These are phyloP conservation scores for Apophysomyces variabilis DNA, from an alignment of 371 early-diverging fungal species.

Conservation along the genomic window DNA sequence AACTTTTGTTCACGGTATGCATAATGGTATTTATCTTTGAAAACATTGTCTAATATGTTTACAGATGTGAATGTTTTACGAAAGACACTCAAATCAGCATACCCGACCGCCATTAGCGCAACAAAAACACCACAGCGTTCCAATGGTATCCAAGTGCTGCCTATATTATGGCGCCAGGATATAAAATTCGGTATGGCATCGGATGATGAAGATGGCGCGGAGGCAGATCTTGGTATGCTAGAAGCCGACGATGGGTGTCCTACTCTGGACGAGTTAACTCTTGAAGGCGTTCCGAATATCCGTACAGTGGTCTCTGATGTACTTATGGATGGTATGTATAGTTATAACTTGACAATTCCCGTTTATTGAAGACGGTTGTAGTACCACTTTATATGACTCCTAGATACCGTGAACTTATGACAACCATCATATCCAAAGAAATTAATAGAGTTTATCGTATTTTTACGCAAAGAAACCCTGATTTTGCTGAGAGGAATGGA, in stretches of 20 bases:
- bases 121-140: constrained; percentile 32
- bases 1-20: constrained; percentile 76
- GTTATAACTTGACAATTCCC: too few species aligned
- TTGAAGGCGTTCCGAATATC: constrained; percentile 83
- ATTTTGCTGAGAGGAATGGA: constrained; percentile 69
- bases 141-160: constrained; percentile 82
- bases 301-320: constrained; percentile 84
- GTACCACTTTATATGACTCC: constrained; percentile 86
- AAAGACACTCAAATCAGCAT: constrained; percentile 69
- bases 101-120: constrained; percentile 37
- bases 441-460: constrained; percentile 76
- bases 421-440: constrained; percentile 73
- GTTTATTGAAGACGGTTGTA: constrained; percentile 19
- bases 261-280: constrained; percentile 77
- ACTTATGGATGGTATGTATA: constrained; percentile 72
- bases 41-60: not conserved
- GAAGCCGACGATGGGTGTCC: constrained; percentile 67
- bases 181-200: constrained; percentile 74
- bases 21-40: not conserved
- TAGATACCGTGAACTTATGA: constrained; percentile 80
- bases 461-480: constrained; percentile 74
- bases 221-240: constrained; percentile 59
- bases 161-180: constrained; percentile 84
- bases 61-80: constrained; percentile 76
- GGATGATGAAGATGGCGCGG: constrained; percentile 44